A percentile compares a stretch with the other conserved stretches of the same genome.
Evolutionary conservation across 1,139 yeast genomes (phyloP).

Genomic region (Blastobotrys serpentis): DNA sequence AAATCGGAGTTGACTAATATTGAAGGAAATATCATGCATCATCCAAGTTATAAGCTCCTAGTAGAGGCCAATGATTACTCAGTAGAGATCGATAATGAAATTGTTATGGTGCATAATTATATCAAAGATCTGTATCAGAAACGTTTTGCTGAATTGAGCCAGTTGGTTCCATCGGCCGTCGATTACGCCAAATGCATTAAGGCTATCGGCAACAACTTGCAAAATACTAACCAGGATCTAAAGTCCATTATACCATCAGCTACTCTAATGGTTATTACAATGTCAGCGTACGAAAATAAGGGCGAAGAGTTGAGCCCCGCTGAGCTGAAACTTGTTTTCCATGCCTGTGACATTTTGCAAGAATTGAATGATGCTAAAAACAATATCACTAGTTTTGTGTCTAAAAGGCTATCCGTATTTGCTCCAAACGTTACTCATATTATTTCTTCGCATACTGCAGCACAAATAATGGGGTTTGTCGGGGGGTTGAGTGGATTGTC

Average conservation of each 20-base stretch:
- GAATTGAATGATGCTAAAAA: constrained; percentile 47
- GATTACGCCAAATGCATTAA: constrained; percentile 60
- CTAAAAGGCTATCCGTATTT: constrained; percentile 53
- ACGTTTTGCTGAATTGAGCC: constrained; percentile 70
- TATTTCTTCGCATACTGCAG: constrained; percentile 70
- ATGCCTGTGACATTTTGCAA: constrained; percentile 51
- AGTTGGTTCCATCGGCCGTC: constrained; percentile 60
- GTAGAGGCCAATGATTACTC: constrained; percentile 57
- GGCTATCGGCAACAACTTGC: constrained; percentile 53
- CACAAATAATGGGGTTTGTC: constrained; percentile 66
- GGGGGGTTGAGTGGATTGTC: constrained; percentile 75
- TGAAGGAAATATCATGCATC: constrained; percentile 36
- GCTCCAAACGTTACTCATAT: constrained; percentile 82
- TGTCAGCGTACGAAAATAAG: constrained; percentile 60
- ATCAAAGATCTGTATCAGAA: constrained; percentile 54
- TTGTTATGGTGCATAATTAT: constrained; percentile 49
- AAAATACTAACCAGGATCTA: constrained; percentile 33
- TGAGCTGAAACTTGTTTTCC: constrained; percentile 44
- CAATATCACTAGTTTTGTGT: constrained; percentile 53
- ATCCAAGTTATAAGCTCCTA: constrained; percentile 51
- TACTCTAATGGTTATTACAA: constrained; percentile 66
- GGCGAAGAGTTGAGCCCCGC: constrained; percentile 37
- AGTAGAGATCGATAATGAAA: constrained; percentile 57
- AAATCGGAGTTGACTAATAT: constrained; percentile 31
- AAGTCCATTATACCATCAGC: constrained; percentile 55